These are phyloP conservation scores for Bruguiera hainesii DNA, from an alignment of 441 rosid species.

Conservation along the genomic window DNA sequence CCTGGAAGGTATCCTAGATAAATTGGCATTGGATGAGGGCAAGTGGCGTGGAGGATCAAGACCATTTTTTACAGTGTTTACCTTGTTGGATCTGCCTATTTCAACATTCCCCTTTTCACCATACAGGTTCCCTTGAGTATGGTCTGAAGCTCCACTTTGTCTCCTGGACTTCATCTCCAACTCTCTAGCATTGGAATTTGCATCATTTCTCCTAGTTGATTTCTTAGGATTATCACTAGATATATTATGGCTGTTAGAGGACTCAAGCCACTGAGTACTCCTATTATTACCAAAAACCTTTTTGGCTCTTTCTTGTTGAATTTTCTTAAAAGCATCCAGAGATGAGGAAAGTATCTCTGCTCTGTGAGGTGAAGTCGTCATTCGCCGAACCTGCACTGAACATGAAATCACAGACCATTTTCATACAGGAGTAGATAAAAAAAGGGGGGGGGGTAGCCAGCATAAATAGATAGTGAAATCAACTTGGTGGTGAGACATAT, in stretches of 20 bases:
- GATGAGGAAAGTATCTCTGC: conserved; percentile 81
- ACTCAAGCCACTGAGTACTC: conserved; percentile 31
- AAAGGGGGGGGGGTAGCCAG: conserved; percentile 1
- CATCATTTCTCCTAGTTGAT: conserved; percentile 28
- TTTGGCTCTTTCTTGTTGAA: conserved; percentile 66
- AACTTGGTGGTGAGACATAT: neutral
- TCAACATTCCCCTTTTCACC: conserved; percentile 33
- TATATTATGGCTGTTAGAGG: conserved; percentile 23
- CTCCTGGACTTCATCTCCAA: conserved; percentile 30
- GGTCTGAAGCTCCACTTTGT: conserved; percentile 31
- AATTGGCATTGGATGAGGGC: conserved; percentile 29
- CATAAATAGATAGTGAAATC: neutral
- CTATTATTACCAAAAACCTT: conserved; percentile 25
- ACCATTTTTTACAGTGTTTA: conserved; percentile 32
- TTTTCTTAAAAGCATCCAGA: conserved; percentile 70
- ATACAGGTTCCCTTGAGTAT: conserved; percentile 24
- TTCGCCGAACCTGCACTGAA: conserved; percentile 69
- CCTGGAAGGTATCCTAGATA: conserved; percentile 33
- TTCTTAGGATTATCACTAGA: conserved; percentile 29
- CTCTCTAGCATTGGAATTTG: conserved; percentile 25
- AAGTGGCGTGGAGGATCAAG: conserved; percentile 26
- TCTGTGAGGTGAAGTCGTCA: conserved; percentile 76
- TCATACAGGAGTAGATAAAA: conserved; percentile 15
- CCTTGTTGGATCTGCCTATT: conserved; percentile 38
- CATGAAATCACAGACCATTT: conserved; percentile 23